These are phyloP conservation scores for Monosporascus sp. DNA, from an alignment of 2,329 filamentous ascomycete genomes.

Conservation along the genomic window DNA sequence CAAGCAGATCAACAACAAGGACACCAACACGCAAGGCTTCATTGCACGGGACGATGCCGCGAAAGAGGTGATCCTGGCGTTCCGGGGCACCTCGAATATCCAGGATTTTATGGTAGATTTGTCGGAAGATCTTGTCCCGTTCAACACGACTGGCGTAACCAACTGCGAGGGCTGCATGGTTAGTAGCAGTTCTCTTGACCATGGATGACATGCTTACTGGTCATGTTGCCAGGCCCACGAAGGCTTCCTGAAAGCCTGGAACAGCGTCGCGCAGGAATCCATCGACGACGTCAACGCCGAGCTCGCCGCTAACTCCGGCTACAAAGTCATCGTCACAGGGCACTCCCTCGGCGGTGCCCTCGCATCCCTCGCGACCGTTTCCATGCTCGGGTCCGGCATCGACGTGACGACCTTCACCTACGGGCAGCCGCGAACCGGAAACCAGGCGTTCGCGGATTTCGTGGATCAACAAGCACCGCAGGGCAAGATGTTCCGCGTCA, in stretches of 20 bases:
- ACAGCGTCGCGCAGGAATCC: not conserved
- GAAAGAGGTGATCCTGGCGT: conserved; percentile 6
- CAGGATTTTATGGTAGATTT: conserved; percentile 2
- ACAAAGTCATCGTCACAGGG: conserved; percentile 34
- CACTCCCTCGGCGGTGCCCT: conserved; percentile 44
- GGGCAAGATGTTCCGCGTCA: conserved; percentile 35
- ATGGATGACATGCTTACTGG: not conserved
- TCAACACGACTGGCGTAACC: too few relatives aligned
- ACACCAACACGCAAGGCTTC: conserved; percentile 2
- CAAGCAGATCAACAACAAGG: not conserved
- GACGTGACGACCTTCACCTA: conserved; percentile 39
- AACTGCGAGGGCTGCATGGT: not conserved
- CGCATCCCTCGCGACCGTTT: conserved; percentile 37
- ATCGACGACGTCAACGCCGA: not conserved
- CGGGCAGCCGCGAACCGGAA: conserved; percentile 41
- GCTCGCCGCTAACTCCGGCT: conserved; percentile 9
- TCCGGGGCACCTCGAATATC: conserved; percentile 1
- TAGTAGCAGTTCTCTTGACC: not conserved
- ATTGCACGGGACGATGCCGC: conserved; percentile 5
- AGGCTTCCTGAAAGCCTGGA: not conserved
- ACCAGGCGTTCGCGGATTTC: conserved; percentile 30
- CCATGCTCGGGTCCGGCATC: conserved; percentile 25
- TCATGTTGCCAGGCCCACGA: not conserved
- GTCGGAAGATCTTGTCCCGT: not conserved
- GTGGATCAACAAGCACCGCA: conserved; percentile 23